Conservation (phyloP, 345 rosid genomes). For the Brassica juncea region DNA sequence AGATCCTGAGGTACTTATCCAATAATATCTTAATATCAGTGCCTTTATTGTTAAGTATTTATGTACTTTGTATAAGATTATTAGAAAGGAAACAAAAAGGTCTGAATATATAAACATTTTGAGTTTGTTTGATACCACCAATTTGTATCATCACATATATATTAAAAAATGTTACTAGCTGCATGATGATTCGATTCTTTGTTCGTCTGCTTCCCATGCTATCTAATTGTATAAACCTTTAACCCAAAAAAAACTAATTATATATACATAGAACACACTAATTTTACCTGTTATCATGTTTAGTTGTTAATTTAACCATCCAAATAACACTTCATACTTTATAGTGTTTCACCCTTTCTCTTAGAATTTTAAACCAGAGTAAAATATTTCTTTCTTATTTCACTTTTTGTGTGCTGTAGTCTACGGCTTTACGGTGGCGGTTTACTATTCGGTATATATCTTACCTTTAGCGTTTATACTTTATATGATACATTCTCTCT, state of each 20-base stretch:
- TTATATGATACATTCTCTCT: neutral
- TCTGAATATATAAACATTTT: slow-evolving; percentile 33
- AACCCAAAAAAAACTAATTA: neutral
- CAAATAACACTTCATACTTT: neutral
- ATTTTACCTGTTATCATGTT: neutral
- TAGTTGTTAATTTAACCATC: neutral
- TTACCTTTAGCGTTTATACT: neutral
- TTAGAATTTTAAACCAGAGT: neutral
- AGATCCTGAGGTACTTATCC: slow-evolving; percentile 91
- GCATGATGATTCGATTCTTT: slow-evolving; percentile 27
- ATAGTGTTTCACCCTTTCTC: neutral
- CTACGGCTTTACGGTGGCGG: neutral
- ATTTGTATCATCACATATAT: slow-evolving; percentile 32
- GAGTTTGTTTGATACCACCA: slow-evolving; percentile 39
- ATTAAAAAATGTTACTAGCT: slow-evolving; percentile 22
- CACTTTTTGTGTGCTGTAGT: neutral
- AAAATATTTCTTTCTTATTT: neutral
- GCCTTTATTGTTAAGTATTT: slow-evolving; percentile 23
- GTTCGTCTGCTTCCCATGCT: slow-evolving; percentile 18
- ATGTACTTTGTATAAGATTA: slow-evolving; percentile 7
- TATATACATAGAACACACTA: neutral
- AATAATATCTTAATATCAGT: slow-evolving; percentile 32
- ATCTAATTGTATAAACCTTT: neutral
- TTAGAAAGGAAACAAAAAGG: slow-evolving; percentile 37
- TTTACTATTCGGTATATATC: neutral